These are phyloP conservation scores for Eleusine indica DNA, from an alignment of 176 grass and related monocot species.

Conservation along the genomic window DNA sequence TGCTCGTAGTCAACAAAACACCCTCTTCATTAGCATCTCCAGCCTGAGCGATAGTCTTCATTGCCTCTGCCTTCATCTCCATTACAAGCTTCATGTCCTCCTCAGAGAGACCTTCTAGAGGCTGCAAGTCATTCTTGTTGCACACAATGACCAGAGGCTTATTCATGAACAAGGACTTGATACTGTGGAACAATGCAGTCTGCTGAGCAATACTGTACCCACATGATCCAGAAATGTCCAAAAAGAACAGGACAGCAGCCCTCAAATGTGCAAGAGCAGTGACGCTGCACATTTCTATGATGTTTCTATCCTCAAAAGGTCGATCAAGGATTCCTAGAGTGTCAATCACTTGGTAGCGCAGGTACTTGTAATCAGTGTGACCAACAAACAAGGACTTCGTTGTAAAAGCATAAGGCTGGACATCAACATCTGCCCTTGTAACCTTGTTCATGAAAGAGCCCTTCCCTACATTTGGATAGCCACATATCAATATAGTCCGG, in stretches of 20 bases:
- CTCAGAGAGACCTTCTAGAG: conserved; percentile 55
- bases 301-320: conserved; percentile 57
- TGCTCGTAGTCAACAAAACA: conserved; percentile 62
- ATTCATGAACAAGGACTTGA: conserved; percentile 77
- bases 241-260: conserved; percentile 39
- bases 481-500: conserved; percentile 47
- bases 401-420: conserved; percentile 58
- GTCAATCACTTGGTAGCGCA: conserved; percentile 39
- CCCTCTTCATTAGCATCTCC: conserved; percentile 53
- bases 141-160: conserved; percentile 69
- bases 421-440: conserved; percentile 73
- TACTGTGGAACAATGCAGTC: conserved; percentile 68
- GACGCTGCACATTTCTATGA: conserved; percentile 56
- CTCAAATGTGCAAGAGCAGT: conserved; percentile 47
- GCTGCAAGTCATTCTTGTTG: conserved; percentile 75
- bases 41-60: conserved; percentile 49
- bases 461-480: conserved; percentile 58
- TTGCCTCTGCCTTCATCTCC: conserved; percentile 53
- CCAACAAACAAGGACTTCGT: conserved; percentile 56
- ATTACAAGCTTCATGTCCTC: conserved; percentile 68
- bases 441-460: conserved; percentile 71
- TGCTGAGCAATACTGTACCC: conserved; percentile 74
- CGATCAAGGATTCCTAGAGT: conserved; percentile 58
- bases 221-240: conserved; percentile 75
- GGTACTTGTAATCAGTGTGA: conserved; percentile 75